Evolutionary conservation across 441 rosid genomes (phyloP).

Genomic region (Brassica hybrid): DNA sequence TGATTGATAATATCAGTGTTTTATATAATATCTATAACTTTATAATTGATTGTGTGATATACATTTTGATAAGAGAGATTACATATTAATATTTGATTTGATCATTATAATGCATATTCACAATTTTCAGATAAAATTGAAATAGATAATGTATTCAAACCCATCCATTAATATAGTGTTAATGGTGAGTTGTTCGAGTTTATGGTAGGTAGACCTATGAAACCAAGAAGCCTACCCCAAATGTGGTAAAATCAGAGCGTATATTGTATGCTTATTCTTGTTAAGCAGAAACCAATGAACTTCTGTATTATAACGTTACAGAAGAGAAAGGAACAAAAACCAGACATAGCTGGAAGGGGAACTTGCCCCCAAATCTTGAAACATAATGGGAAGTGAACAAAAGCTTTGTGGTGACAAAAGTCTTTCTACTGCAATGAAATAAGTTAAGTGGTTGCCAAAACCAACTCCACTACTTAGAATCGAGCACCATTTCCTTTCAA

Average conservation of each 20-base stretch:
- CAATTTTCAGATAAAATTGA: too few species aligned
- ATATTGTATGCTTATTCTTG: constrained; percentile 20
- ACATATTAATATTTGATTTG: too few species aligned
- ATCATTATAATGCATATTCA: too few species aligned
- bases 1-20: too few species aligned
- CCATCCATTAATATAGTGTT: too few species aligned
- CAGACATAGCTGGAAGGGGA: constrained; percentile 26
- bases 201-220: neutral
- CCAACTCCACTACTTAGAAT: constrained; percentile 38
- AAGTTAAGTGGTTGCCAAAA: constrained; percentile 34
- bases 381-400: constrained; percentile 17
- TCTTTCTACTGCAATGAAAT: constrained; percentile 33
- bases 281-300: constrained; percentile 16
- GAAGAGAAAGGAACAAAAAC: neutral
- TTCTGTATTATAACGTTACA: neutral
- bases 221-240: neutral
- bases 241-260: neutral
- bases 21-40: too few species aligned
- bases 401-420: constrained; percentile 32
- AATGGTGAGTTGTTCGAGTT: too few species aligned
- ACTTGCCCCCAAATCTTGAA: constrained; percentile 27
- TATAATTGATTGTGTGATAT: too few species aligned
- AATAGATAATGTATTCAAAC: too few species aligned
- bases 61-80: too few species aligned
- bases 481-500: constrained; percentile 28